phyloP scores from a whole-genome alignment of 1,139 yeast species.

The Trichomonascaceae sp. region DNA sequence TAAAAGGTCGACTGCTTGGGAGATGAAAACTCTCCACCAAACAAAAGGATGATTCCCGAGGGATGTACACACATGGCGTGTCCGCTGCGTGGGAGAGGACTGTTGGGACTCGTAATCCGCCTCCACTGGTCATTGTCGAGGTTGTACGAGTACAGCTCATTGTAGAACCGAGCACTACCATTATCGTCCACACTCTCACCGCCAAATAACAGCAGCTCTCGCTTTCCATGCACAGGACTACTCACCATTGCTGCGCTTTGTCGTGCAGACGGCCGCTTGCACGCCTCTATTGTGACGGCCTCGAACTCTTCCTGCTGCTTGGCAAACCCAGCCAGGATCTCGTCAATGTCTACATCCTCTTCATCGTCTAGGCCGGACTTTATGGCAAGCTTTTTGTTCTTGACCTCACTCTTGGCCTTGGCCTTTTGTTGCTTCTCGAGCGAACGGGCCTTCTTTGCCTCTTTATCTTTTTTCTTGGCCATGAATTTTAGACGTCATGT shows the following conservation, averaged over 20 bases:
- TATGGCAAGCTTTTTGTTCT: slow-evolving; percentile 61
- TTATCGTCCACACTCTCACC: slow-evolving; percentile 53
- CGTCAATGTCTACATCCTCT: slow-evolving; percentile 82
- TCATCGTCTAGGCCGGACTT: slow-evolving; percentile 68
- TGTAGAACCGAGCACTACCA: slow-evolving; percentile 56
- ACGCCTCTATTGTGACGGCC: slow-evolving; percentile 49
- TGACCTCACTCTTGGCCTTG: slow-evolving; percentile 55
- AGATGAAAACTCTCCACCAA: slow-evolving; percentile 95
- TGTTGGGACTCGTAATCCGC: slow-evolving; percentile 60
- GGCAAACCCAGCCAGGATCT: slow-evolving; percentile 65
- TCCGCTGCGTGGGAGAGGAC: slow-evolving; percentile 88
- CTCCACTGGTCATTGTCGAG: slow-evolving; percentile 79
- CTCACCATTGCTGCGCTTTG: slow-evolving; percentile 66
- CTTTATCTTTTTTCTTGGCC: slow-evolving; percentile 86
- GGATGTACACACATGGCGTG: slow-evolving; percentile 94
- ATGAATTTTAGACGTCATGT: slow-evolving; percentile 16
- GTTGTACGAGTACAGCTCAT: slow-evolving; percentile 64
- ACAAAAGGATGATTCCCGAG: slow-evolving; percentile 68
- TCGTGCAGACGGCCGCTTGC: slow-evolving; percentile 51
- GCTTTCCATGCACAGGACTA: slow-evolving; percentile 61
- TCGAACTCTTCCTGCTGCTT: slow-evolving; percentile 65
- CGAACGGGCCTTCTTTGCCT: slow-evolving; percentile 78
- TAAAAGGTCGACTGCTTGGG: slow-evolving; percentile 94
- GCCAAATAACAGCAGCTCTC: slow-evolving; percentile 75
- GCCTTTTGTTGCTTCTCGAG: slow-evolving; percentile 78